Evolutionary conservation across 208 protist species (phyloP).

Genomic region (Tritrichomonas musculus): DNA sequence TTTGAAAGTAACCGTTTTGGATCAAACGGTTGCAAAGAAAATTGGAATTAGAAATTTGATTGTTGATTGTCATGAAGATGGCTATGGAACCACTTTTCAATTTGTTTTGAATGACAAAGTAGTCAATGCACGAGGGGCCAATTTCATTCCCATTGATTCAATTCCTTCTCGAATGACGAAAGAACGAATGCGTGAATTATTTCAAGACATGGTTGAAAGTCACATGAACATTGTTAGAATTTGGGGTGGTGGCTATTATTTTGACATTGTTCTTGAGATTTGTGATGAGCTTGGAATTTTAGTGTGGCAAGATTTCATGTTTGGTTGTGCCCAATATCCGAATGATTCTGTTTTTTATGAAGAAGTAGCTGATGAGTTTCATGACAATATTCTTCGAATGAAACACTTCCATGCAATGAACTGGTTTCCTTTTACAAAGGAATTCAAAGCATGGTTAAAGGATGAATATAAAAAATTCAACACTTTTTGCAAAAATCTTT

Average conservation of each 20-base stretch:
- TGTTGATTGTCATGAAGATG: background rate
- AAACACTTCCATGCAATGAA: background rate
- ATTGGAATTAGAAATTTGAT: slow-evolving; percentile 31
- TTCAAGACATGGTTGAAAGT: slow-evolving; percentile 38
- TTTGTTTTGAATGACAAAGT: slow-evolving; percentile 53
- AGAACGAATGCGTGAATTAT: slow-evolving; percentile 33
- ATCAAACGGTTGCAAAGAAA: background rate
- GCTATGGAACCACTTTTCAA: slow-evolving; percentile 44
- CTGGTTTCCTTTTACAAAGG: background rate
- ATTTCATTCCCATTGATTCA: slow-evolving; percentile 57
- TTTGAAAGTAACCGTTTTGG: background rate
- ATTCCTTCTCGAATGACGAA: slow-evolving; percentile 45
- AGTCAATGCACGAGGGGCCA: slow-evolving; percentile 59
- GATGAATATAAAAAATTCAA: background rate
- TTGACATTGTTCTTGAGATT: no score
- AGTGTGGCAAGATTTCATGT: slow-evolving; percentile 67
- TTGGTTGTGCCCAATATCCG: slow-evolving; percentile 61
- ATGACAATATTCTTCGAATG: background rate
- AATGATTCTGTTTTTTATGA: background rate
- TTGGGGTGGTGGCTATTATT: slow-evolving; percentile 68
- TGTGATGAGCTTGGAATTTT: slow-evolving; percentile 60
- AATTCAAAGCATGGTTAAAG: background rate
- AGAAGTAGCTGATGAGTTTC: background rate
- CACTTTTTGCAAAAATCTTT: background rate
- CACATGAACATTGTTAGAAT: slow-evolving; percentile 63